Conservation (phyloP, 2,329 filamentous ascomycete species). For the Thyridium curvatum region DNA sequence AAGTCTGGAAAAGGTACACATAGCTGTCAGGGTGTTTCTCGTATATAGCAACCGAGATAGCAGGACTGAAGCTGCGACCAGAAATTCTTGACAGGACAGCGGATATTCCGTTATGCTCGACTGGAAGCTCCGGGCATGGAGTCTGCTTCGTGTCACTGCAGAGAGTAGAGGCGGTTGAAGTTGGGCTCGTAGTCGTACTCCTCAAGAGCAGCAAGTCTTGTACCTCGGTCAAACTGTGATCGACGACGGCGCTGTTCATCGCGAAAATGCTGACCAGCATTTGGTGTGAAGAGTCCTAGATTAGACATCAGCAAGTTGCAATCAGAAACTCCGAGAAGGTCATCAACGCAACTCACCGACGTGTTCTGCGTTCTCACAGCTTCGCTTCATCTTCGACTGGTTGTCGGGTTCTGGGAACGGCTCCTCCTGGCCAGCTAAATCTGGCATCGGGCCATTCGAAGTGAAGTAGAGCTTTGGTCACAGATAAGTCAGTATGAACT, state of each 20-base stretch:
- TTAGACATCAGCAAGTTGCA: not conserved
- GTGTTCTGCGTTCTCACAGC: slow-evolving; percentile 79
- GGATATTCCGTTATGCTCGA: too few species aligned
- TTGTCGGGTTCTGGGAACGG: slow-evolving; percentile 77
- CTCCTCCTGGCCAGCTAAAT: slow-evolving; percentile 64
- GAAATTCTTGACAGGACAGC: too few species aligned
- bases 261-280: slow-evolving; percentile 64
- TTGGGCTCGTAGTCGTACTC: slow-evolving; percentile 47
- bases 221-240: slow-evolving; percentile 78
- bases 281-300: slow-evolving; percentile 72
- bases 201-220: slow-evolving; percentile 62
- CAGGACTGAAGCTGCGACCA: too few species aligned
- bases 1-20: too few species aligned
- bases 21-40: not conserved
- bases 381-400: slow-evolving; percentile 78
- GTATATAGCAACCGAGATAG: slow-evolving; percentile 1
- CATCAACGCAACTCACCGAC: slow-evolving; percentile 59
- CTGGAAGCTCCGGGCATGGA: too few species aligned
- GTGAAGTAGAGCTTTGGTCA: slow-evolving; percentile 43
- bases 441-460: slow-evolving; percentile 37
- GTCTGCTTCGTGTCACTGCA: slow-evolving; percentile 10
- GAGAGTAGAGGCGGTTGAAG: slow-evolving; percentile 19
- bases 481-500: slow-evolving; percentile 10
- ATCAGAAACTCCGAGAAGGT: not conserved
- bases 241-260: slow-evolving; percentile 71